Percentiles rank a stretch among this genome's conserved stretches.
These are phyloP conservation scores for Leccinum uliginosum DNA, from an alignment of 768 basidiomycete species.

Conservation along the genomic window DNA sequence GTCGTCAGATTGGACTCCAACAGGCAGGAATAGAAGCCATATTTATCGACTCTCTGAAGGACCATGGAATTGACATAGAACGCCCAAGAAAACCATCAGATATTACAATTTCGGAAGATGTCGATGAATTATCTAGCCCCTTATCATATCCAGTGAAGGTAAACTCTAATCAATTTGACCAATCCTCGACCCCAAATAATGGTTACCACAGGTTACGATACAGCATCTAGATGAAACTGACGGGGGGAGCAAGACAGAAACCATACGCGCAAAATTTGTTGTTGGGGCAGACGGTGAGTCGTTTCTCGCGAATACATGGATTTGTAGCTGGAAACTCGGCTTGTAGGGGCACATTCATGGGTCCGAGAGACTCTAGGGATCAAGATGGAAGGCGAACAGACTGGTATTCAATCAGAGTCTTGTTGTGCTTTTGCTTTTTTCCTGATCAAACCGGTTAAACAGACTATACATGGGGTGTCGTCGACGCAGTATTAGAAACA, in stretches of 20 bases:
- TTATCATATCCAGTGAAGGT: not conserved
- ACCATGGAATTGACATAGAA: not conserved
- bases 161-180: not conserved
- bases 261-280: not conserved
- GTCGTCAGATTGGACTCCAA: not conserved
- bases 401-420: not conserved
- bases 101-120: not conserved
- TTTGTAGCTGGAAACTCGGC: not conserved
- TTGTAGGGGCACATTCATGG: not conserved
- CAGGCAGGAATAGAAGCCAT: not conserved
- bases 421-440: not conserved
- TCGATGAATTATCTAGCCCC: not conserved
- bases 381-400: not conserved
- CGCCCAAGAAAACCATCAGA: not conserved
- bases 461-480: not conserved
- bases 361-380: not conserved
- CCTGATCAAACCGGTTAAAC: not conserved
- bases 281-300: not conserved
- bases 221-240: not conserved
- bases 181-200: not conserved
- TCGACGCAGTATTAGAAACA: not conserved
- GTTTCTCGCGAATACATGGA: not conserved
- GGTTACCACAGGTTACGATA: not conserved
- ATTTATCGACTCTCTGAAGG: not conserved
- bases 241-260: not conserved